A percentile compares a stretch with the other conserved stretches of the same genome.
Conservation (phyloP, 2,329 filamentous ascomycete genomes). For the Arthrinium puccinioides region DNA sequence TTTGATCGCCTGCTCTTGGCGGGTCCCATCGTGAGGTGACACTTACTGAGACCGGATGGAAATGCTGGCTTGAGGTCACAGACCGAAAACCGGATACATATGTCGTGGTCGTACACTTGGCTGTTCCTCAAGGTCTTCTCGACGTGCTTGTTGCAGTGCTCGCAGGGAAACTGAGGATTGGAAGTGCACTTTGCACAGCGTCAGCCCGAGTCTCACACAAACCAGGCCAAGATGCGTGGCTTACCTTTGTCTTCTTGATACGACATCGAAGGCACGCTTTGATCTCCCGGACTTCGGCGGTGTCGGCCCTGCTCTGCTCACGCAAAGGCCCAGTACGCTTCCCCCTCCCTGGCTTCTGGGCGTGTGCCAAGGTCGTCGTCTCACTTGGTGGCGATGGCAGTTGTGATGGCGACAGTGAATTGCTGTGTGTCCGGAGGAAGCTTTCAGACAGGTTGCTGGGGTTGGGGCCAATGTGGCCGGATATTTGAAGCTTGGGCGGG, state of each 20-base stretch:
- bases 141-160: slow-evolving; percentile 8
- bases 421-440: too few relatives aligned
- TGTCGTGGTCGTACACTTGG: slow-evolving; percentile 13
- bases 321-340: slow-evolving; percentile 19
- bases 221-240: slow-evolving; percentile 14
- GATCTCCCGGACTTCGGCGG: slow-evolving; percentile 39
- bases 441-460: too few relatives aligned
- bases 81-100: slow-evolving; percentile 17
- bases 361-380: slow-evolving; percentile 9
- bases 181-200: slow-evolving; percentile 23
- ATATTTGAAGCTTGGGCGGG: slow-evolving; percentile 1
- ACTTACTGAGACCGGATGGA: too few relatives aligned
- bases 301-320: slow-evolving; percentile 33
- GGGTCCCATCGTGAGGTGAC: too few relatives aligned
- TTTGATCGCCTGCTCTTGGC: too few relatives aligned
- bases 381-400: slow-evolving; percentile 8
- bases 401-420: too few relatives aligned
- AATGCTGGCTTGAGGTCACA: too few relatives aligned
- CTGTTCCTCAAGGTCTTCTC: slow-evolving; percentile 13
- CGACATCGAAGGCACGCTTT: slow-evolving; percentile 42
- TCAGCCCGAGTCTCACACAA: slow-evolving; percentile 8
- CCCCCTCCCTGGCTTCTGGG: slow-evolving; percentile 14
- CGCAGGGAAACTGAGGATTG: slow-evolving; percentile 29
- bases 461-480: too few relatives aligned
- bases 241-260: slow-evolving; percentile 39